These are phyloP conservation scores for Pseudocercospora pini-densiflorae DNA, from an alignment of 2,329 filamentous ascomycete genomes.

Conservation along the genomic window DNA sequence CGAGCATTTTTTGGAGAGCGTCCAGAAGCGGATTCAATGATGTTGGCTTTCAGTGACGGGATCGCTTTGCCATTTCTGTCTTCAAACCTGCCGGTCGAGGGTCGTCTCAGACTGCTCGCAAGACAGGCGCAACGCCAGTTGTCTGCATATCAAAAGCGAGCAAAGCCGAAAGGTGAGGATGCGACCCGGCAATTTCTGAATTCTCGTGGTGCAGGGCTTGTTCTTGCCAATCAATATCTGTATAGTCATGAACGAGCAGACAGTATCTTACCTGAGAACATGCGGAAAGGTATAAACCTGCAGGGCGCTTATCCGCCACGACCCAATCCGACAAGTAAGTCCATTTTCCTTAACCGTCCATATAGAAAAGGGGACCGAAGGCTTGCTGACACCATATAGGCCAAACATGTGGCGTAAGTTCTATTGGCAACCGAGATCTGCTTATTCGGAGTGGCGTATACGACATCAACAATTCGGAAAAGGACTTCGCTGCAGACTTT, in stretches of 20 bases:
- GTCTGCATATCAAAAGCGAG: conserved; percentile 50
- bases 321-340: conserved; percentile 32
- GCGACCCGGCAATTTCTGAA: conserved; percentile 39
- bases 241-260: conserved; percentile 45
- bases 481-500: conserved; percentile 49
- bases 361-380: background rate
- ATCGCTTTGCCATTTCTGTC: conserved; percentile 51
- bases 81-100: conserved; percentile 40
- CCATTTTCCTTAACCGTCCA: background rate
- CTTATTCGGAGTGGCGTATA: conserved; percentile 39
- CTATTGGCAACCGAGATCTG: conserved; percentile 44
- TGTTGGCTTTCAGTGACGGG: conserved; percentile 54
- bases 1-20: conserved; percentile 47
- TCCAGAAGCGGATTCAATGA: conserved; percentile 48
- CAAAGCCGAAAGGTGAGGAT: conserved; percentile 22
- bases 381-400: background rate
- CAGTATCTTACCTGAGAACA: conserved; percentile 40
- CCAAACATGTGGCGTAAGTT: conserved; percentile 53
- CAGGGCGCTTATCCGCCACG: conserved; percentile 45
- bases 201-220: conserved; percentile 43
- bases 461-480: conserved; percentile 33
- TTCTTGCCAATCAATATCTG: conserved; percentile 50
- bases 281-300: conserved; percentile 37
- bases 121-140: conserved; percentile 50
- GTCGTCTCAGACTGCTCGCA: conserved; percentile 46